These are phyloP conservation scores for Suillus alpinus DNA, from an alignment of 768 basidiomycete species.

Conservation along the genomic window DNA sequence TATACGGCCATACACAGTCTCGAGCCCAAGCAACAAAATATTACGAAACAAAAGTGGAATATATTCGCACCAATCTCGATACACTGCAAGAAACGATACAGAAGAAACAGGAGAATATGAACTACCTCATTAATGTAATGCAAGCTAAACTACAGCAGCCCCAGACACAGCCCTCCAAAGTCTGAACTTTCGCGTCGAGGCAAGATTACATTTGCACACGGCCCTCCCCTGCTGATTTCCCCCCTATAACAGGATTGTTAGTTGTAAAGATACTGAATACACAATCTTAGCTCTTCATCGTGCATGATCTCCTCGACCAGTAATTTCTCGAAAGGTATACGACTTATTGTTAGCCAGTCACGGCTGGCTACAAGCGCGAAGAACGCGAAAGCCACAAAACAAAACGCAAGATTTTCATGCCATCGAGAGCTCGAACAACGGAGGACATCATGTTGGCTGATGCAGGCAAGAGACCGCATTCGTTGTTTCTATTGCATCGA, in stretches of 20 bases:
- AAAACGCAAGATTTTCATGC: too few species aligned
- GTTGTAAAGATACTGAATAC: neutral
- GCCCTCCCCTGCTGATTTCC: neutral
- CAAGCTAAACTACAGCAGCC: conserved; percentile 54
- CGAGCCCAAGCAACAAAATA: conserved; percentile 77
- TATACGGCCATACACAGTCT: conserved; percentile 50
- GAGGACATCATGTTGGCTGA: too few species aligned
- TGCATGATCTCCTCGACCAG: neutral
- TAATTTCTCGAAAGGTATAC: neutral
- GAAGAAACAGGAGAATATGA: conserved; percentile 89
- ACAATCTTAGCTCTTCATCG: neutral
- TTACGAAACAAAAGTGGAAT: conserved; percentile 79
- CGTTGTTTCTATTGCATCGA: too few species aligned
- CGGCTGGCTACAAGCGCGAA: too few species aligned
- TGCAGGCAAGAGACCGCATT: too few species aligned
- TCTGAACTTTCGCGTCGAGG: neutral
- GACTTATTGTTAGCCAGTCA: neutral
- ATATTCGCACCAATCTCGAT: conserved; percentile 80
- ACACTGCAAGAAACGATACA: conserved; percentile 84
- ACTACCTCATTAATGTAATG: conserved; percentile 67
- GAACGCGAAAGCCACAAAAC: too few species aligned
- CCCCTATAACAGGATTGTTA: neutral
- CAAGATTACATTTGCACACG: neutral
- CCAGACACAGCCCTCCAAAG: conserved; percentile 4
- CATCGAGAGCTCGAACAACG: too few species aligned